Conservation (phyloP, 2,329 filamentous ascomycete species). For the Monosporascus cannonballus region DNA sequence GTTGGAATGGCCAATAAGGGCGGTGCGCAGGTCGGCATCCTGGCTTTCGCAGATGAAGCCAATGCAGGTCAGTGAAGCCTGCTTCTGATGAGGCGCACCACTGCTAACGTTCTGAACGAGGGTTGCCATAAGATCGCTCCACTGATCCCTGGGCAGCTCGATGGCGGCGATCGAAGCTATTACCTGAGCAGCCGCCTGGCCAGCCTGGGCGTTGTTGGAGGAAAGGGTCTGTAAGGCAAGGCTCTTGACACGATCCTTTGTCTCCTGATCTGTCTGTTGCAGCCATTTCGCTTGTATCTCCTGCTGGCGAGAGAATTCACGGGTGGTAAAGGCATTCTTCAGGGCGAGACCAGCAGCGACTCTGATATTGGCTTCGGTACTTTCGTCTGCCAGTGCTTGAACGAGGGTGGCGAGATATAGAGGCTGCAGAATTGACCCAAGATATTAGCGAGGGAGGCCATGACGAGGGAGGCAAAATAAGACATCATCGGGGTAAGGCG, state of each 20-base stretch:
- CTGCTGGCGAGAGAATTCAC: slow-evolving; percentile 80
- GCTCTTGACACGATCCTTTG: slow-evolving; percentile 84
- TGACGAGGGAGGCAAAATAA: slow-evolving; percentile 5
- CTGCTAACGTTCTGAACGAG: slow-evolving; percentile 90
- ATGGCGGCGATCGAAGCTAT: slow-evolving; percentile 92
- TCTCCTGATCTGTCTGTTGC: slow-evolving; percentile 69
- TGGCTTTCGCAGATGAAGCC: slow-evolving; percentile 98
- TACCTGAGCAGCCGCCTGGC: slow-evolving; percentile 87
- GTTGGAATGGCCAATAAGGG: slow-evolving; percentile 83
- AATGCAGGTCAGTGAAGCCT: slow-evolving; percentile 90
- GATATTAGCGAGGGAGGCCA: slow-evolving; percentile 11
- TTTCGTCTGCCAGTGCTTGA: slow-evolving; percentile 89
- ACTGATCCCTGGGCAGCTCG: slow-evolving; percentile 88
- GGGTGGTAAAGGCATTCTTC: slow-evolving; percentile 96
- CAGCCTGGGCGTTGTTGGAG: slow-evolving; percentile 74
- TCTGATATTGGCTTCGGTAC: slow-evolving; percentile 75
- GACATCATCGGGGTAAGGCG: slow-evolving; percentile 14
- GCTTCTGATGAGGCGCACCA: slow-evolving; percentile 83
- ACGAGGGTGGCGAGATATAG: slow-evolving; percentile 90
- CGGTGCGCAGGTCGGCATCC: slow-evolving; percentile 76
- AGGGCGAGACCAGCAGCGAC: slow-evolving; percentile 91
- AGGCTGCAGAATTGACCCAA: slow-evolving; percentile 41
- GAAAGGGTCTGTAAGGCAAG: slow-evolving; percentile 82
- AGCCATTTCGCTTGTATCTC: slow-evolving; percentile 94
- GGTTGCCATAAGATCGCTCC: slow-evolving; percentile 82